Conservation (phyloP, 139 green algal species). For the Chlorella sp. region DNA sequence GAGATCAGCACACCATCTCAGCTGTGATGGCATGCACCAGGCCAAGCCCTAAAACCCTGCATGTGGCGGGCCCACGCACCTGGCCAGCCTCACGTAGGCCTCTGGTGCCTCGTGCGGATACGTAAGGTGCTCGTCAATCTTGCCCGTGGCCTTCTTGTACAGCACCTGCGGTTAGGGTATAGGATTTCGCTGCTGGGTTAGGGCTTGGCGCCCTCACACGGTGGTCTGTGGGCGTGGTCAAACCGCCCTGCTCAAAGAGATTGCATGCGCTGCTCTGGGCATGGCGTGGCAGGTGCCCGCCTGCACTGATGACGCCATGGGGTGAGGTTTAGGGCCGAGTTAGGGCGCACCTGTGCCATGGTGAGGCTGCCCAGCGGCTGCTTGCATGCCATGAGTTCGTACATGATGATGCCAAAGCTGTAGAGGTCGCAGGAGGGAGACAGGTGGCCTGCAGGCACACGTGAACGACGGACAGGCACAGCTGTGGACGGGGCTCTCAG, state of each 20-base stretch:
- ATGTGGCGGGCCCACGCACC: not conserved
- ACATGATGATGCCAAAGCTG: slow-evolving; percentile 1
- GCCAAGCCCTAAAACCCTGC: not conserved
- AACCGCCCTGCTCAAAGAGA: too few relatives aligned
- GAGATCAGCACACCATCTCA: not conserved
- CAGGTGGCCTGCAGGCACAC: not conserved
- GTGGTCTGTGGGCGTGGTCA: too few relatives aligned
- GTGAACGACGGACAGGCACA: too few relatives aligned
- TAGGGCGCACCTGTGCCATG: too few relatives aligned
- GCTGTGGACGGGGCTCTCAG: too few relatives aligned
- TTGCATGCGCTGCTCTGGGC: too few relatives aligned
- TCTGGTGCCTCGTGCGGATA: not conserved
- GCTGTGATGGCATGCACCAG: not conserved
- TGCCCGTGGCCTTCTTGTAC: not conserved
- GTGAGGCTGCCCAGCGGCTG: not conserved
- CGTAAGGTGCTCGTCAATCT: not conserved
- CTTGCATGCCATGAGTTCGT: not conserved
- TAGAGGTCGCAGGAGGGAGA: not conserved
- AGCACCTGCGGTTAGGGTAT: too few relatives aligned
- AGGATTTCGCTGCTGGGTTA: too few relatives aligned
- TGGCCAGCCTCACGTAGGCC: not conserved
- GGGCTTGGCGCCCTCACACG: too few relatives aligned
- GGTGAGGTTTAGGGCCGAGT: too few relatives aligned
- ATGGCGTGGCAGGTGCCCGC: too few relatives aligned
- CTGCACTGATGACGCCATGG: too few relatives aligned